Conservation (phyloP, 345 rosid species). For the Eucalyptus guilfoylei region DNA sequence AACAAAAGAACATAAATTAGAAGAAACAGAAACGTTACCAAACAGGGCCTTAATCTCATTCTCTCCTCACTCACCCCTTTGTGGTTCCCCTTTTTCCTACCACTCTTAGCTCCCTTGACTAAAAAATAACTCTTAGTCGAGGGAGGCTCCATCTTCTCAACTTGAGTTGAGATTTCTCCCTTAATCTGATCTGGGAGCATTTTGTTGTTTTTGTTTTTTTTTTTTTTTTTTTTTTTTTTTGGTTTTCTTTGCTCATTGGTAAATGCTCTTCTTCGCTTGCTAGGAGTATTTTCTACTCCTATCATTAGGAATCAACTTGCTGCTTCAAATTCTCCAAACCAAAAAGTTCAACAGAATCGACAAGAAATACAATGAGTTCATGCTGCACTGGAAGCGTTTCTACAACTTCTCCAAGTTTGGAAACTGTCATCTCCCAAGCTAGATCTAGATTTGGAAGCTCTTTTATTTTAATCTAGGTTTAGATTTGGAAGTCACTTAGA, state of each 20-base stretch:
- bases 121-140: too few relatives aligned
- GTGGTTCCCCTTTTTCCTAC: not conserved
- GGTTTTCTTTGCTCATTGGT: not conserved
- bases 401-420: not conserved
- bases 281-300: not conserved
- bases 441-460: not conserved
- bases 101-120: not conserved
- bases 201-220: too few relatives aligned
- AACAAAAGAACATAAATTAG: too few relatives aligned
- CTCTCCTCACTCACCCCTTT: not conserved
- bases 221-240: too few relatives aligned
- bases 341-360: not conserved
- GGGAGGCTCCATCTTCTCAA: too few relatives aligned
- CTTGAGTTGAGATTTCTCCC: not conserved
- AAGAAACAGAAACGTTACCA: fast-evolving
- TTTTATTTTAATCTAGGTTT: not conserved
- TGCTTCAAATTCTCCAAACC: not conserved
- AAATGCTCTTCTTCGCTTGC: not conserved
- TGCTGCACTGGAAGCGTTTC: not conserved
- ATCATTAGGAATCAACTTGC: not conserved
- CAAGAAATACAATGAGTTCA: not conserved
- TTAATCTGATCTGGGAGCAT: not conserved
- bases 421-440: too few relatives aligned
- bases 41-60: too few relatives aligned
- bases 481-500: not conserved